Conservation (phyloP, 1,139 yeast species). For the Suhomyces guaymorum region DNA sequence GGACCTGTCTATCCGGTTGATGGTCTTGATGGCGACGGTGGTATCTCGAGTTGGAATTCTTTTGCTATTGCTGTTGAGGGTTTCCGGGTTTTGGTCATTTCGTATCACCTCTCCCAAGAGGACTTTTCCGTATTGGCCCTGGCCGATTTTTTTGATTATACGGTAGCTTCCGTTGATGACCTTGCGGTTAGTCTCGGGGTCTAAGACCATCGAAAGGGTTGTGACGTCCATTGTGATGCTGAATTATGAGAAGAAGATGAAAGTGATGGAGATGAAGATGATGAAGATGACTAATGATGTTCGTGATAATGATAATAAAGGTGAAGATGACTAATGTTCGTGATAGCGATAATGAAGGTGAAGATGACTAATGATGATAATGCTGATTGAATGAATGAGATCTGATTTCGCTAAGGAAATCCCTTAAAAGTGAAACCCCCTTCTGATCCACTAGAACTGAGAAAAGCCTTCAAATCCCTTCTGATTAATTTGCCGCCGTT, state of each 20-base stretch:
- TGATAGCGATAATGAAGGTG: not conserved
- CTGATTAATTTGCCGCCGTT: no score
- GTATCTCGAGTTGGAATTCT: not conserved
- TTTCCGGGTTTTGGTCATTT: constrained; percentile 3
- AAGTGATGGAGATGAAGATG: not conserved
- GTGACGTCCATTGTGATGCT: constrained; percentile 16
- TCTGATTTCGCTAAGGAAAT: no score
- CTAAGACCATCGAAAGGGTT: constrained; percentile 32
- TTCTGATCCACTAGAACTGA: no score
- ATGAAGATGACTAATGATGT: not conserved
- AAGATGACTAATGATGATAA: not conserved
- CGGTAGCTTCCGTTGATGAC: constrained; percentile 38
- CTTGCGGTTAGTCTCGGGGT: constrained; percentile 31
- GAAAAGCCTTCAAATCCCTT: no score
- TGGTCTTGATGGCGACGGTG: constrained; percentile 48
- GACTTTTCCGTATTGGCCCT: constrained; percentile 49
- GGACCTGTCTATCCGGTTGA: constrained; percentile 43
- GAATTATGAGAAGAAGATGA: not conserved
- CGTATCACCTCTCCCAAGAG: constrained; percentile 33
- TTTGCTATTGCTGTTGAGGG: not conserved
- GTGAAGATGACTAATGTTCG: not conserved
- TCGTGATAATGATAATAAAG: not conserved
- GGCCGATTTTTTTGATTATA: constrained; percentile 42
- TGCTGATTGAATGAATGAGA: not conserved
- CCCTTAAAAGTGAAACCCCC: no score